A percentile compares a stretch with the other conserved stretches of the same genome.
Evolutionary conservation across 306 rosid species (phyloP).

Genomic region (Prunus davidiana): DNA sequence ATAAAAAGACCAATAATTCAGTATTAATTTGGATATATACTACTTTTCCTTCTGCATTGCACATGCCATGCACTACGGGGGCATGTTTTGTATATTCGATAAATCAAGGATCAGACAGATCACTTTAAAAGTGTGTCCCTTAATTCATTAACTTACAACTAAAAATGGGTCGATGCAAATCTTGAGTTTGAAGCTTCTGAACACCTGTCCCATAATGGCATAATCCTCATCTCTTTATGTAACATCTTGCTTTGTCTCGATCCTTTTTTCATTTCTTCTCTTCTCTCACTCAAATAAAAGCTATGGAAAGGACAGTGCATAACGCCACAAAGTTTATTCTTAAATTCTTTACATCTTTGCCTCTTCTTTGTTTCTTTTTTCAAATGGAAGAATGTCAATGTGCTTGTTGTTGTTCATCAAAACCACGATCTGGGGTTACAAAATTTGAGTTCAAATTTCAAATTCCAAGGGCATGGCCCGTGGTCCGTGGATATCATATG

Average conservation of each 20-base stretch:
- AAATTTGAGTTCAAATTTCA: constrained; percentile 21
- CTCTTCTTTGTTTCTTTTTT: constrained; percentile 16
- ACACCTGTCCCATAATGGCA: constrained; percentile 8
- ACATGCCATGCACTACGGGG: not conserved
- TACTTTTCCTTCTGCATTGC: not conserved
- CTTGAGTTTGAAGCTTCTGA: constrained; percentile 71
- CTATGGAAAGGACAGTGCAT: constrained; percentile 39
- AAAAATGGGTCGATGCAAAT: constrained; percentile 11
- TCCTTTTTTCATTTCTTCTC: constrained; percentile 36
- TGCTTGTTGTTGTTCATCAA: not conserved
- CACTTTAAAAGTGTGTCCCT: constrained; percentile 28
- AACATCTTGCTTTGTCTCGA: constrained; percentile 29
- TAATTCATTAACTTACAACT: constrained; percentile 29
- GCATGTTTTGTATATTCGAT: not conserved
- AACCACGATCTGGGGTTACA: not conserved
- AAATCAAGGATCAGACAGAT: constrained; percentile 24
- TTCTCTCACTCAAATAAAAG: constrained; percentile 43
- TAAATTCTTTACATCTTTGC: constrained; percentile 20
- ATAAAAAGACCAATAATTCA: not conserved
- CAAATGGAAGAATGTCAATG: constrained; percentile 20
- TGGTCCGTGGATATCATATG: not conserved
- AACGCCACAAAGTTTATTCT: constrained; percentile 32
- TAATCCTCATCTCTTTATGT: constrained; percentile 38
- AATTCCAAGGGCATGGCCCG: not conserved
- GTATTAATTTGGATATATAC: not conserved